Percentiles rank a stretch among this genome's conserved stretches.
Evolutionary conservation across 768 basidiomycete species (phyloP).

Genomic region (Macrolepiota dolichaula): DNA sequence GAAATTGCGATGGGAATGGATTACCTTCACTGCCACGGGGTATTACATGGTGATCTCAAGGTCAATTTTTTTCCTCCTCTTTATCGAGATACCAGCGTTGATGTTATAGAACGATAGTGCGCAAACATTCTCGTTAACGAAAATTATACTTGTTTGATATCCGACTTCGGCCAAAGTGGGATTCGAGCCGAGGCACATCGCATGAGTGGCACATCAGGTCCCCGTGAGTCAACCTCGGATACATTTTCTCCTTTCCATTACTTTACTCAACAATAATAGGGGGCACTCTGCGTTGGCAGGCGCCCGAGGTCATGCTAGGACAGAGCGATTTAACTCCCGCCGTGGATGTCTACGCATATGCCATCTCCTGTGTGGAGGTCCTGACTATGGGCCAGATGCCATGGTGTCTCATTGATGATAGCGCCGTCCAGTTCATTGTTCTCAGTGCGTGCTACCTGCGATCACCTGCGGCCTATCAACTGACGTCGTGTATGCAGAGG

Average conservation of each 20-base stretch:
- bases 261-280: slow-evolving; percentile 27
- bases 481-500: slow-evolving; percentile 30
- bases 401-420: slow-evolving; percentile 52
- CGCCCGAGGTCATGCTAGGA: slow-evolving; percentile 64
- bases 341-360: slow-evolving; percentile 70
- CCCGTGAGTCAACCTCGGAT: slow-evolving; percentile 36
- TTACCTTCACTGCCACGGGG: slow-evolving; percentile 66
- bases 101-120: slow-evolving; percentile 33
- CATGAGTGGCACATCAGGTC: slow-evolving; percentile 47
- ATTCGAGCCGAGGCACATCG: slow-evolving; percentile 72
- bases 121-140: slow-evolving; percentile 79
- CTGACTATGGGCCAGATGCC: slow-evolving; percentile 61
- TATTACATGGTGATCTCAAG: slow-evolving; percentile 81
- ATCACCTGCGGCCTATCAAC: neutral
- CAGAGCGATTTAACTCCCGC: slow-evolving; percentile 43
- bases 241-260: neutral
- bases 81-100: neutral
- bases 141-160: slow-evolving; percentile 62
- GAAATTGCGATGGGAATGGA: slow-evolving; percentile 86
- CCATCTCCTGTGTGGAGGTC: slow-evolving; percentile 67
- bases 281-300: slow-evolving; percentile 70
- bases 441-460: slow-evolving; percentile 34
- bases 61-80: slow-evolving; percentile 28
- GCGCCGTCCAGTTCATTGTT: slow-evolving; percentile 48
- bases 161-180: slow-evolving; percentile 83